Evolutionary conservation across 2,329 filamentous ascomycete species (phyloP).

Genomic region (Penicillium sp.): DNA sequence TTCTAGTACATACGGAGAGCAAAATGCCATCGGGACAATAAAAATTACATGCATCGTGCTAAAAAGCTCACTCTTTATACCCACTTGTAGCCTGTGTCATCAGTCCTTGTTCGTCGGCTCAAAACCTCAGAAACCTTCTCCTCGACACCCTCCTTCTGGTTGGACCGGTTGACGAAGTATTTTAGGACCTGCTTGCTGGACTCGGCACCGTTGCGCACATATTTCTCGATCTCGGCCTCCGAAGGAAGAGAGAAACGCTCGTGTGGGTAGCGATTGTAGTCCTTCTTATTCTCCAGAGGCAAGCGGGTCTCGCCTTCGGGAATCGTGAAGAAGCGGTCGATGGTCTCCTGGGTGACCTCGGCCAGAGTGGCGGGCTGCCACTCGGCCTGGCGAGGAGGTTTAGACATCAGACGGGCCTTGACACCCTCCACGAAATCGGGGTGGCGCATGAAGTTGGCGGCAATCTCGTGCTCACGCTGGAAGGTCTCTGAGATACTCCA

Average conservation of each 20-base stretch:
- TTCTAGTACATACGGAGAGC: constrained; percentile 20
- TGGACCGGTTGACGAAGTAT: constrained; percentile 59
- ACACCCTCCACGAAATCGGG: constrained; percentile 92
- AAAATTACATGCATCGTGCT: constrained; percentile 16
- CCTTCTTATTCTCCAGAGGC: constrained; percentile 57
- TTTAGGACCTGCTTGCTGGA: constrained; percentile 59
- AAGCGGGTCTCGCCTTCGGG: constrained; percentile 50
- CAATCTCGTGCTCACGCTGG: constrained; percentile 79
- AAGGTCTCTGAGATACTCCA: constrained; percentile 89
- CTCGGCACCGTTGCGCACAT: constrained; percentile 45
- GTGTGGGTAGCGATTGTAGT: constrained; percentile 74
- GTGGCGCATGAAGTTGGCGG: constrained; percentile 82
- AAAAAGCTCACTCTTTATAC: constrained; percentile 12
- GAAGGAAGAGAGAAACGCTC: constrained; percentile 66
- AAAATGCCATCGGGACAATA: constrained; percentile 7
- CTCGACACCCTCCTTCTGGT: constrained; percentile 66
- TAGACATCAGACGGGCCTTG: constrained; percentile 72
- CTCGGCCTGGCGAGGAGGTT: constrained; percentile 61
- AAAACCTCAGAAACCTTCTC: constrained; percentile 69
- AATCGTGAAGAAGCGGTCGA: constrained; percentile 68
- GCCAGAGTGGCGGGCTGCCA: constrained; percentile 75
- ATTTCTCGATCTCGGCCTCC: constrained; percentile 56
- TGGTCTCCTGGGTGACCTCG: constrained; percentile 58
- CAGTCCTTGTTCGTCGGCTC: constrained; percentile 57
- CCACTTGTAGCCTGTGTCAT: constrained; percentile 42